These are phyloP conservation scores for Leptomonas pyrrhocoris DNA, from an alignment of 208 protist genomes.

Conservation along the genomic window DNA sequence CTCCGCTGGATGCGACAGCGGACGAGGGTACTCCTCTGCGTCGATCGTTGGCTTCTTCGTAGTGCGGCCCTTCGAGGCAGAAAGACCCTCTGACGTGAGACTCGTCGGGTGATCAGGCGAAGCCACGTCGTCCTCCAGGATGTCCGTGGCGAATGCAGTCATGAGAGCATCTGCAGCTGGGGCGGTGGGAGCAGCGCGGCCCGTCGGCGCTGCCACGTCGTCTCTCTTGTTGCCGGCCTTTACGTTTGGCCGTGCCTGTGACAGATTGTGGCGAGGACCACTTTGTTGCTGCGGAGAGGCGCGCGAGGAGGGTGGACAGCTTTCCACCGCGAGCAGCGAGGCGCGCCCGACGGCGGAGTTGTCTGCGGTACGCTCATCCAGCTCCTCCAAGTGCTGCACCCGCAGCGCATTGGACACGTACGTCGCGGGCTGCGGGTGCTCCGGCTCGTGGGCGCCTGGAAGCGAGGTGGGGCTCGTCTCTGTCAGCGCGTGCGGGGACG, in stretches of 20 bases:
- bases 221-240: not conserved
- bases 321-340: constrained; percentile 6
- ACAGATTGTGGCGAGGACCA: no score
- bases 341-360: not conserved
- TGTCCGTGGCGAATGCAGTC: not conserved
- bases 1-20: not conserved
- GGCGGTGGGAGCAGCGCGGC: not conserved
- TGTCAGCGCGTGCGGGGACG: not conserved
- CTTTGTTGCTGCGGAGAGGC: not conserved
- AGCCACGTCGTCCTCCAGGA: not conserved
- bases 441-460: not conserved
- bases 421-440: not conserved
- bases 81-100: not conserved
- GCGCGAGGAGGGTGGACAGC: not conserved
- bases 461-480: not conserved
- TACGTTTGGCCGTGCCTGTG: not conserved
- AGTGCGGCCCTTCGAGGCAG: not conserved
- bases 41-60: not conserved
- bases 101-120: not conserved
- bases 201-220: no score
- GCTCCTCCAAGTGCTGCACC: not conserved
- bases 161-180: constrained; percentile 11
- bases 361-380: no score
- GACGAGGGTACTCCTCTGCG: not conserved
- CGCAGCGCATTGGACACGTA: not conserved